A percentile compares a stretch with the other conserved stretches of the same genome.
Conservation (phyloP, 345 rosid species). For the Firmiana major region DNA sequence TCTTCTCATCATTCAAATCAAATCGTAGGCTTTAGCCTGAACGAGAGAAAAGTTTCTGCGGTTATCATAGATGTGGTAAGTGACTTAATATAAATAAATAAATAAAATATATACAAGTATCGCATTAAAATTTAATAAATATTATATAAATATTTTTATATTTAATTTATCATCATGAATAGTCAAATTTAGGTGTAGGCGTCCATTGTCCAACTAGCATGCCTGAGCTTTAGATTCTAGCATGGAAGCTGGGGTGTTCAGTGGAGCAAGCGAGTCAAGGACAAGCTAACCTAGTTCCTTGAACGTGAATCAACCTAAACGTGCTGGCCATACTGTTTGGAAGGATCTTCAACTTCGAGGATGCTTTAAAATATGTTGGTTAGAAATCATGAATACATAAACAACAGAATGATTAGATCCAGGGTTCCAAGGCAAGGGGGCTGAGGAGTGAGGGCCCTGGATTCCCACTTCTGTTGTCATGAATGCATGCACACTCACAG, state of each 20-base stretch:
- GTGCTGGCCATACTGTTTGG: neutral
- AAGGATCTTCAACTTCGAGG: neutral
- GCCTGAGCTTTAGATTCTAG: neutral
- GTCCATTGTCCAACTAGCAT: neutral
- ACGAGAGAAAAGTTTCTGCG: no score
- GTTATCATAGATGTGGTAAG: no score
- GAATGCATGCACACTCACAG: slow-evolving; percentile 15
- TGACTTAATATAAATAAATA: no score
- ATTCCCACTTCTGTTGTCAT: slow-evolving; percentile 12
- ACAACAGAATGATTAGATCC: neutral
- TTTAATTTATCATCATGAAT: no score
- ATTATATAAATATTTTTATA: no score
- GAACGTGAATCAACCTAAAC: neutral
- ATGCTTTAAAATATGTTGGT: neutral
- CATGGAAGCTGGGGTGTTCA: neutral
- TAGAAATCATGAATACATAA: neutral
- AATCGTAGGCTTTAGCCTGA: no score
- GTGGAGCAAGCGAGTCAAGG: neutral
- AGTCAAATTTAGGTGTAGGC: neutral
- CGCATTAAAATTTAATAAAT: no score
- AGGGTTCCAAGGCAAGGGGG: neutral
- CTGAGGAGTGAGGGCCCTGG: neutral
- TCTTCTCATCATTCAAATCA: neutral
- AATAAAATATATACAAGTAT: no score
- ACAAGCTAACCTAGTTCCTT: neutral